phyloP scores from a whole-genome alignment of 2,329 filamentous ascomycete genomes.

The Stemphylium lycopersici region DNA sequence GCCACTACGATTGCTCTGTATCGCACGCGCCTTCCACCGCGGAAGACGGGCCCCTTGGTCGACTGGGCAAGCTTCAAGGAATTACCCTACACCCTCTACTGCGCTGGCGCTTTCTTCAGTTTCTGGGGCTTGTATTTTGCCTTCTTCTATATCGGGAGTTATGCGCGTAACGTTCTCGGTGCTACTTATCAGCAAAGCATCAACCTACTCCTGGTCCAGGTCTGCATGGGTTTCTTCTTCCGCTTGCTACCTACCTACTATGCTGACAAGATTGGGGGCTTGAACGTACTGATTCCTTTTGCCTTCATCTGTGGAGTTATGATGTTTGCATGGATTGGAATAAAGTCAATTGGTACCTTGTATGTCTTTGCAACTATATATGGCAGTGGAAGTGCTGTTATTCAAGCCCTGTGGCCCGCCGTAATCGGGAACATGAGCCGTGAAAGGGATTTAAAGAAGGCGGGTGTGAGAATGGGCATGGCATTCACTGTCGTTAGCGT shows the following conservation, averaged over 20 bases:
- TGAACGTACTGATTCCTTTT: conserved; percentile 56
- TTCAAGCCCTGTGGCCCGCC: conserved; percentile 42
- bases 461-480: conserved; percentile 46
- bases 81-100: conserved; percentile 47
- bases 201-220: conserved; percentile 61
- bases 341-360: conserved; percentile 30
- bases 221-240: conserved; percentile 57
- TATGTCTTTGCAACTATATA: conserved; percentile 43
- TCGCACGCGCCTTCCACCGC: conserved; percentile 48
- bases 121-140: conserved; percentile 52
- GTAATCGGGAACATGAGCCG: conserved; percentile 41
- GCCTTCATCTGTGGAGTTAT: conserved; percentile 56
- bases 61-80: conserved; percentile 53
- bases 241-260: conserved; percentile 56
- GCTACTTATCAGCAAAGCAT: conserved; percentile 59
- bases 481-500: conserved; percentile 46
- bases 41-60: conserved; percentile 50
- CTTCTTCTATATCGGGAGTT: conserved; percentile 55
- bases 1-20: conserved; percentile 43
- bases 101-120: conserved; percentile 44
- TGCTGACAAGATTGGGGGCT: conserved; percentile 51
- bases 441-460: conserved; percentile 40
- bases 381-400: conserved; percentile 35
- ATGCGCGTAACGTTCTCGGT: conserved; percentile 52
- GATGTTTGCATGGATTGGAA: conserved; percentile 44